A percentile compares a stretch with the other conserved stretches of the same genome.
Conservation (phyloP, 352 stramenopile species). For the Pythium oligandrum region DNA sequence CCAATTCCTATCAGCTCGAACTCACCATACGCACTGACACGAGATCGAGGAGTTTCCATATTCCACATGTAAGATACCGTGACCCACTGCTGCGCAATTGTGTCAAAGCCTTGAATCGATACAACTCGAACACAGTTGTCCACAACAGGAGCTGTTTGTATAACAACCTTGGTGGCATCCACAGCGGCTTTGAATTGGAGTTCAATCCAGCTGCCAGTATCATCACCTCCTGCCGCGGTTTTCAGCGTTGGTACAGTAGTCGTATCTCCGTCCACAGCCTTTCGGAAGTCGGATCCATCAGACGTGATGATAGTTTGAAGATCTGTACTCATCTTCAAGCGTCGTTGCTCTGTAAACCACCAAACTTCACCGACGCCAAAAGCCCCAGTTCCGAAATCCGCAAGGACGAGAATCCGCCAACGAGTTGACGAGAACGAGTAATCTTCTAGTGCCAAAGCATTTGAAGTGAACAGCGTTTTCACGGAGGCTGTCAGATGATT, state of each 20-base stretch:
- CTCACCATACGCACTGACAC: constrained; percentile 18
- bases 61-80: constrained; percentile 20
- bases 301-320: constrained; percentile 18
- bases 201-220: constrained; percentile 23
- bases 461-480: constrained; percentile 1
- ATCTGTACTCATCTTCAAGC: constrained; percentile 8
- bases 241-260: constrained; percentile 14
- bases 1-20: not conserved
- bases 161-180: constrained; percentile 22
- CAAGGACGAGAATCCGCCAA: constrained; percentile 17
- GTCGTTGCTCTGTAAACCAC: constrained; percentile 18
- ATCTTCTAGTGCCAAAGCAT: constrained; percentile 2
- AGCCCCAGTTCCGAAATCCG: constrained; percentile 13
- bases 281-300: constrained; percentile 19
- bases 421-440: constrained; percentile 6
- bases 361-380: constrained; percentile 19
- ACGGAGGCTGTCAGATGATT: constrained; percentile 1
- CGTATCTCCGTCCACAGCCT: constrained; percentile 20
- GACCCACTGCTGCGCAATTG: constrained; percentile 7
- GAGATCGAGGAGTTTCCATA: constrained; percentile 15
- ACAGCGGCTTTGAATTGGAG: constrained; percentile 20
- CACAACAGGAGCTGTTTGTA: constrained; percentile 14
- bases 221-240: constrained; percentile 4
- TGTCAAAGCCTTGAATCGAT: constrained; percentile 12
- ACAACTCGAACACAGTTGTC: constrained; percentile 15